Conservation (phyloP, 75 land plant genomes). For the Pseudotsuga menziesii region DNA sequence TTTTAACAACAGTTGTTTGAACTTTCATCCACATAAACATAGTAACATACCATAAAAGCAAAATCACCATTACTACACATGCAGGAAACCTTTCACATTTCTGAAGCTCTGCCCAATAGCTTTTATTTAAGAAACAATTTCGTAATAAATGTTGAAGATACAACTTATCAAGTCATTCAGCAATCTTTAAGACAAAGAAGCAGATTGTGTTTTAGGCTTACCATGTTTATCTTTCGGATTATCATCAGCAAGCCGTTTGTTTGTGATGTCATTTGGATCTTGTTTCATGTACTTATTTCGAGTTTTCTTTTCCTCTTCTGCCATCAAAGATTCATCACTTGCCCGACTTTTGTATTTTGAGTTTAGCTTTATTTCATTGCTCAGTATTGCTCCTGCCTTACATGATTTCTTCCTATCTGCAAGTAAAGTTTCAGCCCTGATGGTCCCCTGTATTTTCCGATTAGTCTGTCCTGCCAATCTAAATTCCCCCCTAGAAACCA, state of each 20-base stretch:
- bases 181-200: background rate
- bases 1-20: background rate
- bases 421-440: background rate
- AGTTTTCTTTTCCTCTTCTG: constrained; percentile 19
- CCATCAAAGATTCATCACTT: background rate
- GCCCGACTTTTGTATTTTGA: background rate
- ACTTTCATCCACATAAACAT: background rate
- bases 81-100: constrained; percentile 11
- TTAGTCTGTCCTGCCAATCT: too few species aligned
- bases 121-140: background rate
- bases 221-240: constrained; percentile 10
- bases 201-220: background rate
- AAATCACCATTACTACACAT: background rate
- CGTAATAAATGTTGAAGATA: background rate
- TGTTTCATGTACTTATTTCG: constrained; percentile 39
- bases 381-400: background rate
- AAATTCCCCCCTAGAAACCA: background rate
- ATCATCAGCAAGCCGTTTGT: constrained; percentile 63
- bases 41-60: background rate
- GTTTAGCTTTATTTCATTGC: background rate
- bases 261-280: constrained; percentile 67
- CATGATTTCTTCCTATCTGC: constrained; percentile 1
- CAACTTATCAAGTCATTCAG: background rate
- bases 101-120: background rate
- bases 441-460: background rate